Base-by-base conservation (phyloP, 345 rosid genomes). In the Hypericum perforatum region DNA sequence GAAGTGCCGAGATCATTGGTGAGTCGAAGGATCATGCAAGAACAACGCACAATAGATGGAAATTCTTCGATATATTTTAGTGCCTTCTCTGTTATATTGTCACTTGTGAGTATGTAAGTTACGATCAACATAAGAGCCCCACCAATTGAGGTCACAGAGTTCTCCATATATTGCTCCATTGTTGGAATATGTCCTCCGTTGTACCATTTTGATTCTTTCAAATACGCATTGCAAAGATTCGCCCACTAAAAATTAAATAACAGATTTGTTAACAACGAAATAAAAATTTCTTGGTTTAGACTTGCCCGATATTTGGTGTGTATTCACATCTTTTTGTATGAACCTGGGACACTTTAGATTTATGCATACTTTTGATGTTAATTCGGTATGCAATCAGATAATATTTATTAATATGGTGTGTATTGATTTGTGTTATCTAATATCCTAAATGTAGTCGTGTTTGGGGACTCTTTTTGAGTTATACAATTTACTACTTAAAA, bases 1-100 rank as follows among this genome's bases (percentile, higher is more conserved):
- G 63, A 65, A 7, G 64, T 64, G 14, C 53, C 70, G 0, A 66
- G 41, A 37, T 66, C 61, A 44, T 66, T 22, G 13, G 56, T 39
- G 2, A 60, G 57, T 14, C 70, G 41, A 5, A 38, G 12, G 22
- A 66, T 49, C 15, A n/a, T 37, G 16, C 41, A 37, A 6, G 41
- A 10, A 40, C 39, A 52, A 9, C 16, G 57, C 8, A 57, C 11
- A 1, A 52, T 44, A 3, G 58, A 5, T 0, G 62, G 63, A 11
- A 22, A 40, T 0, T 43, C 11, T 12, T 6, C 1, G 5, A 59
- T 16, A 45, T 11, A 43, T 37, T 54, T 10, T 4, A 54, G 5
- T 9, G 13, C 56, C 7, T 54, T 14, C 12, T 12, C 39, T 15
- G 60, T 59, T 0, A 54, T 48, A 14, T 37, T 37, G 10, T 10